Evolutionary conservation across 2,329 filamentous ascomycete species (phyloP).

Genomic region (Xylariaceae sp.): DNA sequence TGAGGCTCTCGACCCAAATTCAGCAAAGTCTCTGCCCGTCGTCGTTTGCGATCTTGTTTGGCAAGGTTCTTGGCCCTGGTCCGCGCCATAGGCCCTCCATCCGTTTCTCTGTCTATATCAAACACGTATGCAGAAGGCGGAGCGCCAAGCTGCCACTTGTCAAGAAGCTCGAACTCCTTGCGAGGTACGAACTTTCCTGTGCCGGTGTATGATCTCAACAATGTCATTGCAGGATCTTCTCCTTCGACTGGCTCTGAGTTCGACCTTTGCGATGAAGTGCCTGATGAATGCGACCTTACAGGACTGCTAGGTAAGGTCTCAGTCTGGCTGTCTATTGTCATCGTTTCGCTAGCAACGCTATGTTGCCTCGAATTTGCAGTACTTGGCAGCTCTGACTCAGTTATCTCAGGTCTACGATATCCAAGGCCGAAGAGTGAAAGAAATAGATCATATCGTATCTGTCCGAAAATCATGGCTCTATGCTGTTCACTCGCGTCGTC

Average conservation of each 20-base stretch:
- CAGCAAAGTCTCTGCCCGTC: constrained; percentile 28
- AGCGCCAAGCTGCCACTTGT: constrained; percentile 27
- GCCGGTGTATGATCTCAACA: constrained; percentile 30
- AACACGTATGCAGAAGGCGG: constrained; percentile 26
- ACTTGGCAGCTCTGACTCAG: background rate
- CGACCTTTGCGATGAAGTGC: constrained; percentile 16
- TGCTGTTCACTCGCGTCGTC: constrained; percentile 8
- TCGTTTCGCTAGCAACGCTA: constrained; percentile 11
- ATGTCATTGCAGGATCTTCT: constrained; percentile 27
- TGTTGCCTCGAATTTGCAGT: background rate
- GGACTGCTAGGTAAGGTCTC: constrained; percentile 21
- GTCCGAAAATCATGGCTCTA: constrained; percentile 13
- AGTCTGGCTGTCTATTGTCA: constrained; percentile 23
- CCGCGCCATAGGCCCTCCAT: constrained; percentile 24
- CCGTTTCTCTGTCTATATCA: constrained; percentile 26
- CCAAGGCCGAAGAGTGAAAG: constrained; percentile 26
- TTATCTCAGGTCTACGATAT: constrained; percentile 11
- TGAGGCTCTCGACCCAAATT: constrained; percentile 23
- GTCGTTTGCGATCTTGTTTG: constrained; percentile 27
- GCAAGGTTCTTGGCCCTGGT: constrained; percentile 25
- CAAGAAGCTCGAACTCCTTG: constrained; percentile 23
- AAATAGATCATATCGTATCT: constrained; percentile 28
- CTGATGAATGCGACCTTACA: constrained; percentile 17
- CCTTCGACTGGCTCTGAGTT: constrained; percentile 11
- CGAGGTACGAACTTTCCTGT: constrained; percentile 23